Percentiles rank a stretch among this genome's conserved stretches.
Conservation (phyloP, 352 stramenopile genomes). For the Phytopythium delawarense region DNA sequence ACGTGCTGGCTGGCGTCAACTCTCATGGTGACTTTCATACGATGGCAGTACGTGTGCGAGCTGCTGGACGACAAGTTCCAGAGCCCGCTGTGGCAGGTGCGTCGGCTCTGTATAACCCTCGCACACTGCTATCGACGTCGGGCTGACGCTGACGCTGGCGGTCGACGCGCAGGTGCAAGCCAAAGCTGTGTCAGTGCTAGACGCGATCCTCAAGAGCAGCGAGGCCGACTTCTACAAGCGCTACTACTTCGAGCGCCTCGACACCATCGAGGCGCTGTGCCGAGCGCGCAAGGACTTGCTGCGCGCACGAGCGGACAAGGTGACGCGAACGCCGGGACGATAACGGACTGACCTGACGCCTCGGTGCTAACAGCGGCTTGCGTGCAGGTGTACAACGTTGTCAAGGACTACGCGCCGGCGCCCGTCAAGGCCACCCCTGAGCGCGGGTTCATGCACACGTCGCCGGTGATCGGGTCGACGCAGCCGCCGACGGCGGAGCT, state of each 20-base stretch:
- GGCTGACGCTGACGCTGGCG: too few relatives aligned
- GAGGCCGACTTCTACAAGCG: slow-evolving; percentile 63
- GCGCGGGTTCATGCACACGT: slow-evolving; percentile 32
- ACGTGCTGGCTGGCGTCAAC: background rate
- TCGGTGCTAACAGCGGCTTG: too few relatives aligned
- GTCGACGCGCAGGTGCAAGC: slow-evolving; percentile 38
- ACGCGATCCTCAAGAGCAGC: slow-evolving; percentile 51
- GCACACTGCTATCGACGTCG: background rate
- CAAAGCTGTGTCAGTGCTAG: slow-evolving; percentile 75
- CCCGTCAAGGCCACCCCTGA: slow-evolving; percentile 24
- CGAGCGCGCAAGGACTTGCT: slow-evolving; percentile 73
- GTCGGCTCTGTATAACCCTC: background rate
- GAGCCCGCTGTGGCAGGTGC: slow-evolving; percentile 66
- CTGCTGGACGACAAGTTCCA: slow-evolving; percentile 86
- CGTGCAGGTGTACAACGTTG: slow-evolving; percentile 6
- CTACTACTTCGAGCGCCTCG: slow-evolving; percentile 47
- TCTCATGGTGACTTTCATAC: background rate
- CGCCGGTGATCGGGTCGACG: slow-evolving; percentile 31
- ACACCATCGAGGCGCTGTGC: slow-evolving; percentile 54
- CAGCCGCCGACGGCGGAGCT: slow-evolving; percentile 22
- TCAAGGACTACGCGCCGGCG: slow-evolving; percentile 26
- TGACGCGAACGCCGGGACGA: slow-evolving; percentile 10
- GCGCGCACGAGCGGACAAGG: slow-evolving; percentile 71
- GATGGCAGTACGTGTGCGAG: slow-evolving; percentile 69
- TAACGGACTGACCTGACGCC: too few relatives aligned